Evolutionary conservation across 2,329 filamentous ascomycete genomes (phyloP), one percentile per base, ranked within the genome.

Genomic region (Anthostomella pinea): DNA sequence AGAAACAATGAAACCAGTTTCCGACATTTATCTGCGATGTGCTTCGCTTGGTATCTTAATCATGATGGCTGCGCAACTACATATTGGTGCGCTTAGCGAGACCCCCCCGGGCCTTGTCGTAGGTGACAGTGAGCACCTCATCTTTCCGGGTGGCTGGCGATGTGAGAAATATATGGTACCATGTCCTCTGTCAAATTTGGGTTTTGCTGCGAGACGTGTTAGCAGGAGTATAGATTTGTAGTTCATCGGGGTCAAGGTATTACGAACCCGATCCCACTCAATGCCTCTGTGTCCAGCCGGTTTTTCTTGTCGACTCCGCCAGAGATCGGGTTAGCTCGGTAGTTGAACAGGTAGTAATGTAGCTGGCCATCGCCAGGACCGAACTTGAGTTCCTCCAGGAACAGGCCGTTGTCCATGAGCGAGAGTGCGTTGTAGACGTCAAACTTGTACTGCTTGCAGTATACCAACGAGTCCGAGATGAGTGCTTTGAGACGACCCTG

Each of bases 261-360:
- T 16, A 95, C 87, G 57, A 95, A 78, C 24, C 93, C 93, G 41
- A 98, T 81, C 1, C 93, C 91, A 52, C 90, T 93, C 58, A 89
- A 79, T 45, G 78, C 76, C 39, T 82, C 81, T 51, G 83, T 78
- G 58, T 95, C 90, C 24, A 91, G 72, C 52, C 80, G 69, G 59
- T 94, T 95, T 56, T 76, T 79, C 54, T 76, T 75, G 61, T 96
- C 82, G 27, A 97, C 81, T 15, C 93, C 93, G 31, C 93, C 90
- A 1, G 79, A 70, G 54, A 98, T 85, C n/a, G 83, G 81, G 42
- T 86, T 82, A 9, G 88, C 87, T 39, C 88, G 81, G 71, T 96
- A 98, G 67, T 98, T 98, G 75, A 94, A 98, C 20, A 98, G 72
- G 64, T 98, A 98, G 68, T 90, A 98, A 65, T 98, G 89, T 53